Evolutionary conservation across 192 early-diverging fungal genomes (phyloP).

Genomic region (Thamnidium elegans): DNA sequence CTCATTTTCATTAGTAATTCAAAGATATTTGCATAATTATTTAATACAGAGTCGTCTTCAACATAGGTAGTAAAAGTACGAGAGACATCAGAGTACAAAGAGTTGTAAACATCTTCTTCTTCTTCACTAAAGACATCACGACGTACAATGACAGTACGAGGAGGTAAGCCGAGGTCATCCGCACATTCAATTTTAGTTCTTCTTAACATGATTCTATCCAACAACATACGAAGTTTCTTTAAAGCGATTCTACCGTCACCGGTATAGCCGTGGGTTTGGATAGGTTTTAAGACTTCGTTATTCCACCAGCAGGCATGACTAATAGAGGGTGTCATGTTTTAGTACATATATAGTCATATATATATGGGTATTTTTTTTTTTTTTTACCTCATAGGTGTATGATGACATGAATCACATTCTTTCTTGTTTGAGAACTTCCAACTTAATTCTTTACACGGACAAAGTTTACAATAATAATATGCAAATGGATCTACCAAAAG

Average conservation of each 20-base stretch:
- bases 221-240: slow-evolving; percentile 67
- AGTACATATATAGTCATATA: neutral
- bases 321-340: neutral
- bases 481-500: slow-evolving; percentile 61
- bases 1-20: slow-evolving; percentile 87
- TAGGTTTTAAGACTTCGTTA: slow-evolving; percentile 84
- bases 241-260: slow-evolving; percentile 65
- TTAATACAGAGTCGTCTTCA: slow-evolving; percentile 75
- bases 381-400: slow-evolving; percentile 60
- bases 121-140: slow-evolving; percentile 84
- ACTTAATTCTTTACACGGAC: slow-evolving; percentile 62
- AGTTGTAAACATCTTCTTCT: slow-evolving; percentile 88
- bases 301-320: slow-evolving; percentile 88
- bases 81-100: slow-evolving; percentile 71
- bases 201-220: slow-evolving; percentile 87
- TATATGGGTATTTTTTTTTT: neutral
- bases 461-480: slow-evolving; percentile 84
- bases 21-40: slow-evolving; percentile 94
- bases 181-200: slow-evolving; percentile 87
- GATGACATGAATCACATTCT: slow-evolving; percentile 56
- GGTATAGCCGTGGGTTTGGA: slow-evolving; percentile 69
- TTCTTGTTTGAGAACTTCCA: slow-evolving; percentile 60
- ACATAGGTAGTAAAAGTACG: slow-evolving; percentile 83
- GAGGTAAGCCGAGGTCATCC: slow-evolving; percentile 85
- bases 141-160: slow-evolving; percentile 73